phyloP scores from a whole-genome alignment of 768 basidiomycete species.

The Coprinellus micaceus region DNA sequence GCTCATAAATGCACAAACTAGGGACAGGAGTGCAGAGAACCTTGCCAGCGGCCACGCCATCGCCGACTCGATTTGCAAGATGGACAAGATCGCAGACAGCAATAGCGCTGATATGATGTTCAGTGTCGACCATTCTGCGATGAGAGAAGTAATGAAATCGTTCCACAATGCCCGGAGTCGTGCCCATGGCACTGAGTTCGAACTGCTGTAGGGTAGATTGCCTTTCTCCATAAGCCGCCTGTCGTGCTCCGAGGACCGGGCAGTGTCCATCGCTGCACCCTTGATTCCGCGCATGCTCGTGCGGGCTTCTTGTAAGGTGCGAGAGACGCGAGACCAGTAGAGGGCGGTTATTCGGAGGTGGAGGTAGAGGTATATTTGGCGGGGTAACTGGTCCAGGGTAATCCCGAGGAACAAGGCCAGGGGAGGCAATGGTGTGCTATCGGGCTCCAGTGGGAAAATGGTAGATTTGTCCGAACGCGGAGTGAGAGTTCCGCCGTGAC shows the following conservation, averaged over 20 bases:
- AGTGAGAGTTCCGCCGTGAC: no score
- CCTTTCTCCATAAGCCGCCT: slow-evolving; percentile 16
- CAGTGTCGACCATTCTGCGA: slow-evolving; percentile 15
- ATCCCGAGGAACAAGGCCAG: background rate
- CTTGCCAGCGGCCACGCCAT: background rate
- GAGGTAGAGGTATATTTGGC: slow-evolving; percentile 28
- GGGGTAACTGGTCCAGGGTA: slow-evolving; percentile 17
- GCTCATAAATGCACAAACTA: slow-evolving; percentile 31
- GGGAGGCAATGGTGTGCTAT: no score
- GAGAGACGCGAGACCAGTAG: slow-evolving; percentile 65
- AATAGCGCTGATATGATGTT: slow-evolving; percentile 15
- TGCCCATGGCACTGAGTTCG: no score
- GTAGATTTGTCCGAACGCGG: no score
- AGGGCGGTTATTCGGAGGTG: slow-evolving; percentile 57
- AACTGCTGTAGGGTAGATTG: background rate
- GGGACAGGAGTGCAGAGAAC: background rate
- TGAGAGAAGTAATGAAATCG: slow-evolving; percentile 11
- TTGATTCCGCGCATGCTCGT: slow-evolving; percentile 55
- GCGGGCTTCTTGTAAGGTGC: slow-evolving; percentile 63
- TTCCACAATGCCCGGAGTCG: slow-evolving; percentile 10
- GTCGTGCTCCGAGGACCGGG: background rate
- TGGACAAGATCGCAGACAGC: slow-evolving; percentile 20
- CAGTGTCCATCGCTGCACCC: slow-evolving; percentile 28
- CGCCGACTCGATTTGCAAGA: slow-evolving; percentile 24
- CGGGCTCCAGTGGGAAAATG: no score